Evolutionary conservation across 2,329 filamentous ascomycete species (phyloP), one percentile per base, ranked within the genome.

Genomic region (Incumbomyces delicatus): DNA sequence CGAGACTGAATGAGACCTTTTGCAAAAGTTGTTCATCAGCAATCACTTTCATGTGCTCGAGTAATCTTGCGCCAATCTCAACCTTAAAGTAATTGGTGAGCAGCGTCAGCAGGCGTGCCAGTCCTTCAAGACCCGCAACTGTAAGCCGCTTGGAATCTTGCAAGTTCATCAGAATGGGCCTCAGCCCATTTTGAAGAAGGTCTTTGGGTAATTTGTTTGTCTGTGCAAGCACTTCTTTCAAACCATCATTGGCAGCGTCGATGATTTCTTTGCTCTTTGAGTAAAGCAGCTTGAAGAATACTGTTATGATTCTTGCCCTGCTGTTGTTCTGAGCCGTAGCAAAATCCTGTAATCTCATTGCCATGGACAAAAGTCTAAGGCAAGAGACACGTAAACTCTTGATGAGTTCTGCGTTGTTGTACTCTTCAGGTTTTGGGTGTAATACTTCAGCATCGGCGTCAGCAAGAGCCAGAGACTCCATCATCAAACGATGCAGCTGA

Each of bases 31-130:
- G 75, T 2, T 85, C 77, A 49, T 95, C 88, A 1, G 90, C 89
- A 53, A 98, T 88, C 10, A 83, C 78, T 61, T 90, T 90, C 66
- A 95, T 84, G 58, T 98, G 92, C 53, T 96, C 90, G 8, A 99
- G 73, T n/a, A 99, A 69, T 18, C 92, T 80, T 17, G 87, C 79
- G 6, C 92, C 94, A 45, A 99, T 98, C 62, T 98, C 92, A 1
- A 96, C 89, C 66, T 98, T 99, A 68, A 99, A 99, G 64, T 98
- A 98, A 50, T 92, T 96, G 0, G 90, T 98, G 14, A 99, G 72
- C 1, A 99, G 74, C 53, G 92, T 90, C 50, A 99, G 68, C 1
- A 99, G 74, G 33, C 90, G 81, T 14, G 89, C 89, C 29, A 99
- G 71, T 20, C 94, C 94, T 61, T 96, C 89, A 3, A 99, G 72